Evolutionary conservation across 2,329 filamentous ascomycete species (phyloP), one percentile per base, ranked within the genome.

Genomic region (Triangularia verruculosa): DNA sequence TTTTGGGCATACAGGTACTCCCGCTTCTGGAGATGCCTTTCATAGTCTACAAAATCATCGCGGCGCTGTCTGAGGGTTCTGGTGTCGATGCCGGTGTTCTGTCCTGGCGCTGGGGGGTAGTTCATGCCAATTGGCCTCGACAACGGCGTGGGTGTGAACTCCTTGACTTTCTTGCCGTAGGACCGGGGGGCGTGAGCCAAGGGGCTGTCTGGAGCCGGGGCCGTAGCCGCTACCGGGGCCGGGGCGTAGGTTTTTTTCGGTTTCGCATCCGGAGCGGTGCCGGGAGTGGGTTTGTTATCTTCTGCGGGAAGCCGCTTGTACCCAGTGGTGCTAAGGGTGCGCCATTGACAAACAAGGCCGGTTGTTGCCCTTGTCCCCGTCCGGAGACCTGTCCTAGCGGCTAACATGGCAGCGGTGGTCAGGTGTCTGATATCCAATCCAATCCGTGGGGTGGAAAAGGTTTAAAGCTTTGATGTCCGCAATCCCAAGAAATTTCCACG

Each of bases 11-110:
- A 93, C 90, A 98, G 81, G 74, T 92, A 83, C 70, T 91, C 84
- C 68, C 94, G 86, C 69, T 88, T 85, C 68, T 85, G 82, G 7
- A 97, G 78, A 74, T 98, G 93, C 76, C 92, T 93, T 64, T 95
- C 89, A 72, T 91, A 93, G 77, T 95, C 82, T 67, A 91, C 87
- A 73, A 96, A 92, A 73, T 97, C 93, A 67, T 91, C 87, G 47
- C 88, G 84, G 57, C 87, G 86, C 77, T 97, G 82, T 66, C 81
- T 80, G 66, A 90, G 75, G 0, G 87, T 83, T 47, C 93, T 87
- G 17, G 70, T 72, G 71, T 96, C 91, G 66, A 90, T 76, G 60
- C 93, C 93, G 1, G 87, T 89, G 77, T 98, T 97, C 75, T 98
- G 88, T 64, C 92, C 92, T 12, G 86, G 78, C 63, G 82, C 78